Evolutionary conservation across 352 stramenopile genomes (phyloP).

Genomic region (Globisporangium rhizosaccharum): DNA sequence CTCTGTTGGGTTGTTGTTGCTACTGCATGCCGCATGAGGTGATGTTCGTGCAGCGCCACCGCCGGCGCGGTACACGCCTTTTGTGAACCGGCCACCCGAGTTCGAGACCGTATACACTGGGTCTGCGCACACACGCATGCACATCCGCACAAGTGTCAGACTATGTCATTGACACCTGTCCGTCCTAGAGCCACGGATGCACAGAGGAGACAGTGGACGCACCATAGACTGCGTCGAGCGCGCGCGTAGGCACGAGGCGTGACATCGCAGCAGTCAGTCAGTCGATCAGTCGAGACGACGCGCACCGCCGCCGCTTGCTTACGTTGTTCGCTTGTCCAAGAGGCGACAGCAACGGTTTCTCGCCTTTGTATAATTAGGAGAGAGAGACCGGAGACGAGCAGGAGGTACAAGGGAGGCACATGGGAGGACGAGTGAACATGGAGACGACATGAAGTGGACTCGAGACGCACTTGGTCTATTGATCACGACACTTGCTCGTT

Average conservation of each 20-base stretch:
- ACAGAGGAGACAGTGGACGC: neutral
- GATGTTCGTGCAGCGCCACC: slow-evolving; percentile 14
- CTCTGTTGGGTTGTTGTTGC: slow-evolving; percentile 23
- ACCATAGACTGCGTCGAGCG: slow-evolving; percentile 81
- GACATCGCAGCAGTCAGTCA: slow-evolving; percentile 30
- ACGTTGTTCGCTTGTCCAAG: too few species aligned
- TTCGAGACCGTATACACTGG: slow-evolving; percentile 73
- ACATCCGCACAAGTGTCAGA: neutral
- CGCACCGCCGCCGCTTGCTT: too few species aligned
- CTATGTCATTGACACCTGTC: neutral
- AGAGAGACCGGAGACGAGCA: too few species aligned
- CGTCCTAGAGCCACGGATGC: neutral
- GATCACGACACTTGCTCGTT: neutral
- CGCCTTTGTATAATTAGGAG: too few species aligned
- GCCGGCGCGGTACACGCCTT: slow-evolving; percentile 43
- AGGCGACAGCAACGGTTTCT: too few species aligned
- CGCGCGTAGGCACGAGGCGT: slow-evolving; percentile 42
- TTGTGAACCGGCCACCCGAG: slow-evolving; percentile 54
- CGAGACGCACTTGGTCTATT: too few species aligned
- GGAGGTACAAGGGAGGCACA: too few species aligned
- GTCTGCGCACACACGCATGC: slow-evolving; percentile 23
- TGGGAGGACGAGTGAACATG: too few species aligned
- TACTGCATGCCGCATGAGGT: slow-evolving; percentile 10
- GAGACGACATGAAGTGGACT: too few species aligned
- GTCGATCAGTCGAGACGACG: too few species aligned